Base-by-base conservation (phyloP, 306 rosid genomes). In the Dryas octopetala region DNA sequence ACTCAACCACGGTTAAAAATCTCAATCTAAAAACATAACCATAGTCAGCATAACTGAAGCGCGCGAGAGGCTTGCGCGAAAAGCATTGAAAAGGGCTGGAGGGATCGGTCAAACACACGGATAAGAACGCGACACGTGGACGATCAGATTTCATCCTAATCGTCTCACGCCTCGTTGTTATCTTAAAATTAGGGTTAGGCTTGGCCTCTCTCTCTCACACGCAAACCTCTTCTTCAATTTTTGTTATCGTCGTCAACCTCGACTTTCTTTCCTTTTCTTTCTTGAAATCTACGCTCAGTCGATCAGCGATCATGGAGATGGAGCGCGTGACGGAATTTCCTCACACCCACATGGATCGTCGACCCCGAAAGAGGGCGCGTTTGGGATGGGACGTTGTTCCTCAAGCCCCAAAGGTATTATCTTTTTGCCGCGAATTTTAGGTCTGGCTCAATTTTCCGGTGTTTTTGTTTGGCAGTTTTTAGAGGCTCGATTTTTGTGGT, bases 311-410 rank as follows among this genome's bases (percentile, higher is more conserved):
- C 83, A 90, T 90, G 96, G 96, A 90, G 92, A 92, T 85, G 88
- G 96, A 90, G 81, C 92, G 99, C 87, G 88, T 92, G 83, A 83
- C 85, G 23, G 99, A 90, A 84, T 95, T 95, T 68, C 97, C 97
- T 10, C 88, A 79, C 19, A 80, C 92, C 47, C 88, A 89, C 84
- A 78, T 95, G 85, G 99, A 95, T 83, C 97, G 97, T 1, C 91
- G 96, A 62, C 99, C 99, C 3, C 86, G 96, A 69, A 92, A 95
- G 91, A 68, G 97, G 70, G 93, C 99, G 61, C 91, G 99, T 15
- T 75, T 95, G 86, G 99, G 99, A 52, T 95, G 99, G 99, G 99
- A 95, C 55, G 85, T 90, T 40, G 85, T 90, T 40, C 90, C 94
- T 40, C 96, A 95, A 66, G 77, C 79, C 62, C 88, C 99, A 0